Conservation (phyloP, 495 filamentous ascomycete species). For the Penicillium samsonianum region DNA sequence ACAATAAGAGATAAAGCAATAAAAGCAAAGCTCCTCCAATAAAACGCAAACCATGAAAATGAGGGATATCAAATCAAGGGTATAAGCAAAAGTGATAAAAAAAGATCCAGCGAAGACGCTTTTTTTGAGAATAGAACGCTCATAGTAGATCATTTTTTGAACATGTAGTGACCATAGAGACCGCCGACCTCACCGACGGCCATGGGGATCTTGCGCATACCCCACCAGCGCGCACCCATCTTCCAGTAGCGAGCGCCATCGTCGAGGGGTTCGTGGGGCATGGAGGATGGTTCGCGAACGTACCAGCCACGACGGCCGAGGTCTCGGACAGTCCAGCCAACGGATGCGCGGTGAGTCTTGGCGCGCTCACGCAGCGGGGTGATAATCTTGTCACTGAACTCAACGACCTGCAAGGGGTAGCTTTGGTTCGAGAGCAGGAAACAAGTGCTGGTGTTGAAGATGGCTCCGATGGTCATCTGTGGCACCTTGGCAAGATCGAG, state of each 20-base stretch:
- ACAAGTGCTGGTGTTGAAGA: constrained; percentile 60
- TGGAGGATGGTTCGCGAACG: constrained; percentile 53
- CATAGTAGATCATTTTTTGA: constrained; percentile 56
- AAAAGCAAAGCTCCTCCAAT: constrained; percentile 1
- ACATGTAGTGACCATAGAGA: constrained; percentile 87
- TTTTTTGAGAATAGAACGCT: constrained; percentile 28
- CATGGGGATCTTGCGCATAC: constrained; percentile 83
- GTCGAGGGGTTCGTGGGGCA: constrained; percentile 35
- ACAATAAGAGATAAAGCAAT: background rate
- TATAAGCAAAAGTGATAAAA: constrained; percentile 24
- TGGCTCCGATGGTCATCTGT: constrained; percentile 59
- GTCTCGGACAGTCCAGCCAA: constrained; percentile 70
- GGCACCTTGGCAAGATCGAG: constrained; percentile 67
- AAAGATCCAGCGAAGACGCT: constrained; percentile 18
- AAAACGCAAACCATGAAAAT: constrained; percentile 8
- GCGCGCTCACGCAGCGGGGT: constrained; percentile 56
- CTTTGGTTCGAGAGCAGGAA: constrained; percentile 61
- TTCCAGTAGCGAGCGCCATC: constrained; percentile 72
- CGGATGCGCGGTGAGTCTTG: constrained; percentile 48
- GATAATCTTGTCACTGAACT: constrained; percentile 72
- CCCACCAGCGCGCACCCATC: constrained; percentile 88
- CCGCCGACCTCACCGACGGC: constrained; percentile 77
- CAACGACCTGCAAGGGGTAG: constrained; percentile 76
- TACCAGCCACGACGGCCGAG: constrained; percentile 71
- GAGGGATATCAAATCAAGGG: constrained; percentile 23